These are phyloP conservation scores for Candida taoyuanica DNA, from an alignment of 805 yeast species.

Conservation along the genomic window DNA sequence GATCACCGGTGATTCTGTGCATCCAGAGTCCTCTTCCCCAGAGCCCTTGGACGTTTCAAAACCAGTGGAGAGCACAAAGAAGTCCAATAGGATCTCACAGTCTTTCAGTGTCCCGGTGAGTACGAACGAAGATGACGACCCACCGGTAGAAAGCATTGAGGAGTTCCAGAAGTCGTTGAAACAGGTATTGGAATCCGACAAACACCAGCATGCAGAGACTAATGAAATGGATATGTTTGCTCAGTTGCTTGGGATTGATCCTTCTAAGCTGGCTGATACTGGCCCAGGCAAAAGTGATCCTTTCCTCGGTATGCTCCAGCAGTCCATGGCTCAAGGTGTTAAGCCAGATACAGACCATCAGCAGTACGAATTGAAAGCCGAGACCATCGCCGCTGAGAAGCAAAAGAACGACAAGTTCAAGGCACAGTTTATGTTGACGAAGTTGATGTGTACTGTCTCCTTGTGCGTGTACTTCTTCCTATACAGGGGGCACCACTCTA, in stretches of 20 bases:
- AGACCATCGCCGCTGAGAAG: constrained; percentile 14
- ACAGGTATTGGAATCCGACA: constrained; percentile 12
- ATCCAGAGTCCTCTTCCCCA: no score
- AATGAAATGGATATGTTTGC: constrained; percentile 9
- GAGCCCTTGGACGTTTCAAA: neutral
- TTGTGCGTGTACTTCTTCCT: constrained; percentile 14
- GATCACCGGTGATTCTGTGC: constrained; percentile 27
- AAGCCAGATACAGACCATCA: neutral
- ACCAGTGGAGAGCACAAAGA: neutral
- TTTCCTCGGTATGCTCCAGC: constrained; percentile 12
- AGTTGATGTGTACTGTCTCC: constrained; percentile 4
- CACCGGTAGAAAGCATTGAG: constrained; percentile 8
- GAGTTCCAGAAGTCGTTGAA: constrained; percentile 23
- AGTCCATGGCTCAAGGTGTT: constrained; percentile 6
- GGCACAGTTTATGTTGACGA: constrained; percentile 20
- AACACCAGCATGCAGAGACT: constrained; percentile 7
- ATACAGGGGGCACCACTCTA: constrained; percentile 10
- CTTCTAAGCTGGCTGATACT: neutral
- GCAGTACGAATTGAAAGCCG: constrained; percentile 8
- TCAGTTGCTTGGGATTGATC: constrained; percentile 7
- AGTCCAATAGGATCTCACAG: constrained; percentile 19
- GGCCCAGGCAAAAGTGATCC: no score
- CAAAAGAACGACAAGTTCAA: constrained; percentile 21
- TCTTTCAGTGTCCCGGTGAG: constrained; percentile 5
- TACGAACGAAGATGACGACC: constrained; percentile 3